Conservation (phyloP, 441 rosid species). For the Cnidoscolus chayamansa region DNA sequence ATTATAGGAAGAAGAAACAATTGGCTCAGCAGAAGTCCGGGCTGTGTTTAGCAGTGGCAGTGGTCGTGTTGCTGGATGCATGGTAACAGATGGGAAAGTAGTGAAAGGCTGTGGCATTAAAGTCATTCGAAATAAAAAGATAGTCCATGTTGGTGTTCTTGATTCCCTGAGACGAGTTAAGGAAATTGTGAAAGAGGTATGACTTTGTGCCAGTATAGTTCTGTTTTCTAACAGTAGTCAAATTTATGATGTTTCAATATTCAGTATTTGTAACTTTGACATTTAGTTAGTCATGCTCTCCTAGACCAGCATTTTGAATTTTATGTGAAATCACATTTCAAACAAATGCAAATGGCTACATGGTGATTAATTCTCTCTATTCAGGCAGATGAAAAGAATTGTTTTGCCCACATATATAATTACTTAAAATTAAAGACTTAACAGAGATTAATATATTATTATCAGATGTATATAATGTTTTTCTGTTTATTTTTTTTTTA, state of each 20-base stretch:
- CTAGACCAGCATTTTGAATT: background rate
- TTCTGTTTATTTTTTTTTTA: background rate
- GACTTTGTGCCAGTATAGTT: background rate
- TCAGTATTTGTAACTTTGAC: background rate
- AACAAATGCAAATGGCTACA: background rate
- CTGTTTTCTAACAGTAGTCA: background rate
- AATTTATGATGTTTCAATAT: background rate
- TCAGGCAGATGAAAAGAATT: background rate
- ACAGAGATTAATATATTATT: background rate
- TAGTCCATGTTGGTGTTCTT: conserved; percentile 63
- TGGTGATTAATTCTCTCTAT: background rate
- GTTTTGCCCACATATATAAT: background rate
- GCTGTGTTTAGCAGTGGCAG: conserved; percentile 96
- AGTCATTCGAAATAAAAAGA: conserved; percentile 63
- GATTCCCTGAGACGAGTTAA: conserved; percentile 87
- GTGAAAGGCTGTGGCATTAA: conserved; percentile 82
- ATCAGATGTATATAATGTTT: background rate
- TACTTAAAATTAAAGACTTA: background rate
- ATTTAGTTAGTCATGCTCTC: background rate
- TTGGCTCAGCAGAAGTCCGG: conserved; percentile 88
- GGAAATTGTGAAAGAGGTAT: conserved; percentile 93
- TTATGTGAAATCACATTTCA: background rate
- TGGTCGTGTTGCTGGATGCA: conserved; percentile 97
- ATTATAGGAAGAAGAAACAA: conserved; percentile 71
- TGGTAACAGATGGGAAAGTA: conserved; percentile 89